Evolutionary conservation across 345 rosid species (phyloP), one percentile per base, ranked within the genome.

Genomic region (Dovyalis caffra): DNA sequence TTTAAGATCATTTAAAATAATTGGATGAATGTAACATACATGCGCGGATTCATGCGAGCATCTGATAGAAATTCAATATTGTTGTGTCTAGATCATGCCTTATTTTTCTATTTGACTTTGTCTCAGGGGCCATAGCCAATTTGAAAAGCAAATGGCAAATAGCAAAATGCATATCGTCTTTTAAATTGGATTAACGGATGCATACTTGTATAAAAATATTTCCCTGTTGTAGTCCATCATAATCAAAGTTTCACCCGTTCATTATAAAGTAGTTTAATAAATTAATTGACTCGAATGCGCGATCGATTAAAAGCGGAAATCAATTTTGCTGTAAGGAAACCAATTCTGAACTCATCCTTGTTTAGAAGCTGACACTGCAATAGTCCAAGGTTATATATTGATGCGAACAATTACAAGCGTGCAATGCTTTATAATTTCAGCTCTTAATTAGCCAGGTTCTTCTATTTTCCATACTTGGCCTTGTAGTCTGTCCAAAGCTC

Each of bases 401-500:
- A 47, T 47, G 56, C n/a, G n/a, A 47, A 8, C 56, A 1, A 20
- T 47, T 47, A 47, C 56, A 47, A 47, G n/a, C 8, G 56, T 47
- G 56, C 56, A 18, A 5, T 7, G 7, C 18, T 49, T 6, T 20
- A 49, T 49, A 49, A 49, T 49, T 49, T 20, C 56, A 20, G 23
- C 56, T 0, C 58, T 51, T 51, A 2, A 26, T 26, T 8, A 49
- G 8, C 35, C 0, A 67, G 56, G 15, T n/a, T 2, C 57, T 3
- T 23, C 31, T 75, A 64, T 3, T 76, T 83, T 31, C 83, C 85
- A 71, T 88, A 86, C 67, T 83, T 83, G 37, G 92, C 90, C 82
- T 90, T 88, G 68, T 91, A 91, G 5, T 92, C 91, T 37, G 64
- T 78, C 91, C 91, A 92, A 0, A 92, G 86, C 74, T 90, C 90